A percentile compares a stretch with the other conserved stretches of the same genome.
These are phyloP conservation scores for Termitomyces sp. DNA, from an alignment of 1,284 basidiomycete genomes.

Conservation along the genomic window DNA sequence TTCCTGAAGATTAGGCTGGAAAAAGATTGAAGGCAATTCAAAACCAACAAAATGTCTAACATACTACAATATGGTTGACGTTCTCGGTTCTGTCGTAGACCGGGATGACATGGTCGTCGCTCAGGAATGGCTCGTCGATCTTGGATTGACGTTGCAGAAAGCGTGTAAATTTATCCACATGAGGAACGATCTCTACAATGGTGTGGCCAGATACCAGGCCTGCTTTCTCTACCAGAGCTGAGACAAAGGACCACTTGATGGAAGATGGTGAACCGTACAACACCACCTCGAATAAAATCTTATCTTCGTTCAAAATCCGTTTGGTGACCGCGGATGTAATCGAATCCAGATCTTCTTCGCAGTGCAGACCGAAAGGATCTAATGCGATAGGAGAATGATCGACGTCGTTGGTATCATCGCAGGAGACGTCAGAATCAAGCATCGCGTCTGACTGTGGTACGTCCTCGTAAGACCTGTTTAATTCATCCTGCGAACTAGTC, in stretches of 20 bases:
- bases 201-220: slow-evolving; percentile 28
- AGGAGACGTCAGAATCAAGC: slow-evolving; percentile 17
- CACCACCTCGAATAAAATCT: slow-evolving; percentile 49
- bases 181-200: slow-evolving; percentile 21
- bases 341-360: slow-evolving; percentile 34
- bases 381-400: slow-evolving; percentile 14
- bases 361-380: slow-evolving; percentile 16
- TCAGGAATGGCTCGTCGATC: slow-evolving; percentile 23
- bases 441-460: slow-evolving; percentile 32
- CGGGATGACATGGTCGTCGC: slow-evolving; percentile 34
- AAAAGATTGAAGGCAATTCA: slow-evolving; percentile 39
- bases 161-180: slow-evolving; percentile 23
- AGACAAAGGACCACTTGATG: slow-evolving; percentile 55
- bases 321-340: slow-evolving; percentile 33
- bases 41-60: slow-evolving; percentile 31
- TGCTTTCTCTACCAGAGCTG: slow-evolving; percentile 44
- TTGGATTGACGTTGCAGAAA: slow-evolving; percentile 26
- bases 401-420: slow-evolving; percentile 19
- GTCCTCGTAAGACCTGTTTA: slow-evolving; percentile 49
- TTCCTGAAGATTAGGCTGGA: slow-evolving; percentile 38
- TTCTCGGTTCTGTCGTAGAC: slow-evolving; percentile 52
- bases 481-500: slow-evolving; percentile 56
- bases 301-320: slow-evolving; percentile 19
- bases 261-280: slow-evolving; percentile 56
- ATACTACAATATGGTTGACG: slow-evolving; percentile 34